Evolutionary conservation across 345 rosid species (phyloP).

Genomic region (Sisymbrium altissimum): DNA sequence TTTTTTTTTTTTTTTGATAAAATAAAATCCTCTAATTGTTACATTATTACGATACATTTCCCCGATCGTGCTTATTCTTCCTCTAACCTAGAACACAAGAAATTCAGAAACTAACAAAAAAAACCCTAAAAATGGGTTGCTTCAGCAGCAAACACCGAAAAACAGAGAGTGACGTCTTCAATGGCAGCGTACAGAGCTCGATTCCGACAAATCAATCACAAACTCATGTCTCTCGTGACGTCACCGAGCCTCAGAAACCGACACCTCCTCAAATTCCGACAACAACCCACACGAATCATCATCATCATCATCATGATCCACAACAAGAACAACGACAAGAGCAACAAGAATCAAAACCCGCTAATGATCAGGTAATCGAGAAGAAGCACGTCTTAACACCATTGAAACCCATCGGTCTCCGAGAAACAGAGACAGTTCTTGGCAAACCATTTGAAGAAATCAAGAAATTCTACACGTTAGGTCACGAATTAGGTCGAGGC

Average conservation of each 20-base stretch:
- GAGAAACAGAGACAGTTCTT: conserved; percentile 44
- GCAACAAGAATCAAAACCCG: conserved; percentile 13
- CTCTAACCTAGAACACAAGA: conserved; percentile 21
- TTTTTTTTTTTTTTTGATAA: too few species aligned
- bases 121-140: conserved; percentile 51
- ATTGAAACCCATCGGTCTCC: conserved; percentile 20
- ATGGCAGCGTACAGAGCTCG: conserved; percentile 32
- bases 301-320: background rate
- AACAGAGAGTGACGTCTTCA: conserved; percentile 26
- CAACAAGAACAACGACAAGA: background rate
- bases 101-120: background rate
- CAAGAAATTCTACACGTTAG: conserved; percentile 46
- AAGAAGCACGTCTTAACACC: conserved; percentile 10
- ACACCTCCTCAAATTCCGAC: conserved; percentile 28
- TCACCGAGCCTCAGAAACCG: conserved; percentile 29
- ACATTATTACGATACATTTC: background rate
- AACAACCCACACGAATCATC: conserved; percentile 11
- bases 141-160: conserved; percentile 42
- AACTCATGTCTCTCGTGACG: conserved; percentile 16
- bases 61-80: conserved; percentile 1
- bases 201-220: conserved; percentile 20
- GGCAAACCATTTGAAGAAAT: conserved; percentile 72
- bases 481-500: conserved; percentile 82
- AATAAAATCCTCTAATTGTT: too few species aligned
- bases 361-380: background rate